A percentile compares a stretch with the other conserved stretches of the same genome.
Evolutionary conservation across 768 basidiomycete species (phyloP).

Genomic region (Trametes elegans): DNA sequence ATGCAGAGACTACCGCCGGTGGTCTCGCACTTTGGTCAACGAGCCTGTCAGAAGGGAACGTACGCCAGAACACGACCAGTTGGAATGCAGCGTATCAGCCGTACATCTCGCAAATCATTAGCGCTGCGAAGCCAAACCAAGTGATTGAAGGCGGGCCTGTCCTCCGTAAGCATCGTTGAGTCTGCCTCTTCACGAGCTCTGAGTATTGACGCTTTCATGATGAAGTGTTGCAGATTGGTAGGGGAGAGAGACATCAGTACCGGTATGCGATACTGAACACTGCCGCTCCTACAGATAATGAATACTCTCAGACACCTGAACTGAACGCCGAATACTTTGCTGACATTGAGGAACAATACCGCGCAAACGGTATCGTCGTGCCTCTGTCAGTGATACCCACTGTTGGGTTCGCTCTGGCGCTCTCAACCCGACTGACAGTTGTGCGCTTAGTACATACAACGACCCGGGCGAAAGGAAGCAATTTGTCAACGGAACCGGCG

Average conservation of each 20-base stretch:
- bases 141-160: slow-evolving; percentile 75
- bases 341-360: too few relatives aligned
- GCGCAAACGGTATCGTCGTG: too few relatives aligned
- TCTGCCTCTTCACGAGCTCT: neutral
- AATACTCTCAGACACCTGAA: slow-evolving; percentile 50
- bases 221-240: slow-evolving; percentile 60
- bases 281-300: slow-evolving; percentile 50
- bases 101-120: slow-evolving; percentile 67
- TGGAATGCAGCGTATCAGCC: slow-evolving; percentile 69
- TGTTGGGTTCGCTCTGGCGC: neutral
- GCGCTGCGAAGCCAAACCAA: slow-evolving; percentile 60
- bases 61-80: slow-evolving; percentile 71
- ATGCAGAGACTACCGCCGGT: slow-evolving; percentile 79
- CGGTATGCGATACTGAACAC: slow-evolving; percentile 6
- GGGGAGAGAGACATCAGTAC: slow-evolving; percentile 37
- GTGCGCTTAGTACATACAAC: slow-evolving; percentile 28
- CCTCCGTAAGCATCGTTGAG: slow-evolving; percentile 49
- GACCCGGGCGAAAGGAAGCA: slow-evolving; percentile 25
- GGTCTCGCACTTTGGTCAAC: slow-evolving; percentile 73
- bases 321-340: slow-evolving; percentile 27
- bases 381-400: slow-evolving; percentile 16
- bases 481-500: slow-evolving; percentile 31
- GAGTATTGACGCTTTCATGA: neutral
- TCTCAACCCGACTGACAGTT: too few relatives aligned
- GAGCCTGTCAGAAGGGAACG: slow-evolving; percentile 55